Evolutionary conservation across 73 alveolate genomes (phyloP).

Genomic region (Halteria grandinella): DNA sequence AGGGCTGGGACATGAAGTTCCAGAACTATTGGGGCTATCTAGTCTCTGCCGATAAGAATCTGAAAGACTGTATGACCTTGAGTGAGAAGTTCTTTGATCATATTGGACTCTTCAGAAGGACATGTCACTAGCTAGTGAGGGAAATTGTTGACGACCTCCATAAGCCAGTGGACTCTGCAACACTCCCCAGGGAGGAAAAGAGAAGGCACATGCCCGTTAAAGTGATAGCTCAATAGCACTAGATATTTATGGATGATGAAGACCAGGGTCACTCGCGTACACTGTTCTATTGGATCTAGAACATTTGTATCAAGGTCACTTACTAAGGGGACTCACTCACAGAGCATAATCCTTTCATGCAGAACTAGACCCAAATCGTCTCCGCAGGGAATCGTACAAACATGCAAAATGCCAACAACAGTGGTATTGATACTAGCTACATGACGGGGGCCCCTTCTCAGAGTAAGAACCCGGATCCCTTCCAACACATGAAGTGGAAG

Average conservation of each 20-base stretch:
- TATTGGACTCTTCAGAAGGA: slow-evolving; percentile 55
- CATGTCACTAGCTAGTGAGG: slow-evolving; percentile 29
- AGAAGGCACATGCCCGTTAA: slow-evolving; percentile 28
- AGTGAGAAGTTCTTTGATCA: slow-evolving; percentile 68
- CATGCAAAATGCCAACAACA: slow-evolving; percentile 1
- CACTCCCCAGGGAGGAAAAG: slow-evolving; percentile 6
- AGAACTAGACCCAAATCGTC: background rate
- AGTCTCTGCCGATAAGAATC: slow-evolving; percentile 50
- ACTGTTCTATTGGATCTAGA: slow-evolving; percentile 30
- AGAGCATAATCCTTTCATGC: background rate
- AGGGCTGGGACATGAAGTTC: slow-evolving; percentile 72
- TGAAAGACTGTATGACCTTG: slow-evolving; percentile 30
- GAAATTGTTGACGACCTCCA: slow-evolving; percentile 59
- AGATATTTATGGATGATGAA: slow-evolving; percentile 51
- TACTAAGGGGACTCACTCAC: slow-evolving; percentile 4
- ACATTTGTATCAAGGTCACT: slow-evolving; percentile 54
- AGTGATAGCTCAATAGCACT: slow-evolving; percentile 23
- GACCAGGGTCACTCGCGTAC: slow-evolving; percentile 21
- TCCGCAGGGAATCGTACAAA: background rate
- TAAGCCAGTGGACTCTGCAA: too few relatives aligned
- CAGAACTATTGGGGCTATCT: slow-evolving; percentile 68
- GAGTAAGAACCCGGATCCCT: slow-evolving; percentile 6
- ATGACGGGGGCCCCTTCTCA: background rate
- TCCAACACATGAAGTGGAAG: slow-evolving; percentile 61
- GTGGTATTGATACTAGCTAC: slow-evolving; percentile 8